These are phyloP conservation scores for Kodamaea fukazawae DNA, from an alignment of 805 yeast species.

Conservation along the genomic window DNA sequence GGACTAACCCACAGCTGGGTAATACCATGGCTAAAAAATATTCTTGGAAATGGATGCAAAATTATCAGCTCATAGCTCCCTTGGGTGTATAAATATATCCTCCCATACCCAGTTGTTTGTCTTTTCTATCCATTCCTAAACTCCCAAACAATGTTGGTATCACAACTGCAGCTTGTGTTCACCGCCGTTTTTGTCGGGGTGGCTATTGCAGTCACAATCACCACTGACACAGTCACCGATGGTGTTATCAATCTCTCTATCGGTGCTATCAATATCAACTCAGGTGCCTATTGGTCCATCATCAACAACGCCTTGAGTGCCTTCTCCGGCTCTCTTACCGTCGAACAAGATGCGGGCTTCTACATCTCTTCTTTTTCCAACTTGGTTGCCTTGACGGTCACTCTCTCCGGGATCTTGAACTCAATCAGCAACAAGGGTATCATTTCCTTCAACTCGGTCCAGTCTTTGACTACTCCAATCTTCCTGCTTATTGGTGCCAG, in stretches of 20 bases:
- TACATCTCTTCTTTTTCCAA: slow-evolving; percentile 12
- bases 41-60: too few relatives aligned
- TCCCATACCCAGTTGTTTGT: too few relatives aligned
- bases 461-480: slow-evolving; percentile 12
- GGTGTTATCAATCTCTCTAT: slow-evolving; percentile 10
- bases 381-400: slow-evolving; percentile 10
- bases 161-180: too few relatives aligned
- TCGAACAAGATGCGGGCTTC: slow-evolving; percentile 16
- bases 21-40: too few relatives aligned
- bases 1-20: too few relatives aligned
- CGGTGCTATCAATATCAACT: slow-evolving; percentile 17
- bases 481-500: slow-evolving; percentile 9
- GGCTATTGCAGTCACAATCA: slow-evolving; percentile 4
- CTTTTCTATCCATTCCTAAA: too few relatives aligned
- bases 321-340: slow-evolving; percentile 13
- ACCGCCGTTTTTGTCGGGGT: too few relatives aligned
- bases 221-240: slow-evolving; percentile 12
- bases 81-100: too few relatives aligned
- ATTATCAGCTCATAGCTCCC: too few relatives aligned
- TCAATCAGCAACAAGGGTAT: slow-evolving; percentile 19
- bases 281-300: slow-evolving; percentile 20
- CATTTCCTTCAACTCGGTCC: slow-evolving; percentile 16
- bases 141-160: too few relatives aligned
- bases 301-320: slow-evolving; percentile 12
- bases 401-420: slow-evolving; percentile 12